phyloP scores from a whole-genome alignment of 1,284 basidiomycete species.

The Abortiporus biennis region DNA sequence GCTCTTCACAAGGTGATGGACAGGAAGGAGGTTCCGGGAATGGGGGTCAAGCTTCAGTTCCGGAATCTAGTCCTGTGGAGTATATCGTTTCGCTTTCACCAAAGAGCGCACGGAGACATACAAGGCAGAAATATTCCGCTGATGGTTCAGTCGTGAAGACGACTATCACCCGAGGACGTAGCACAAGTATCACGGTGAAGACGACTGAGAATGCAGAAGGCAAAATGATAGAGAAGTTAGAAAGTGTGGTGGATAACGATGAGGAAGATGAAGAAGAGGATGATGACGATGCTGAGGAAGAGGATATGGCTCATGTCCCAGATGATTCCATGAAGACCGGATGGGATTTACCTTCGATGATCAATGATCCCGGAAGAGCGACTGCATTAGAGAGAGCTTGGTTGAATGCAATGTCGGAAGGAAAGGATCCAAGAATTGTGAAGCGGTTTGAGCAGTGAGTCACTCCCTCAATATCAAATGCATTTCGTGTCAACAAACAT shows the following conservation, averaged over 20 bases:
- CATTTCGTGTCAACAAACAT: not conserved
- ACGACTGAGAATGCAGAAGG: too few relatives aligned
- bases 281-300: conserved; percentile 23
- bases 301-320: conserved; percentile 23
- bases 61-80: not conserved
- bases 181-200: too few relatives aligned
- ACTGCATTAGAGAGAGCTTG: conserved; percentile 72
- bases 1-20: too few relatives aligned
- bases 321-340: conserved; percentile 15
- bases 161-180: too few relatives aligned
- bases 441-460: conserved; percentile 66
- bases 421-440: conserved; percentile 58
- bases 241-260: conserved; percentile 5
- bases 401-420: conserved; percentile 79
- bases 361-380: conserved; percentile 78
- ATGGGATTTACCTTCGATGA: conserved; percentile 56
- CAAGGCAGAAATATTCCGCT: not conserved
- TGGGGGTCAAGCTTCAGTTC: not conserved
- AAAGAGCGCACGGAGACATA: not conserved
- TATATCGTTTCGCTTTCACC: not conserved
- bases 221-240: too few relatives aligned
- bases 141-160: too few relatives aligned
- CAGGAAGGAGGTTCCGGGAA: not conserved
- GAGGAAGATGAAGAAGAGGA: conserved; percentile 28
- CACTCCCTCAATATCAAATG: too few relatives aligned